Base-by-base conservation (phyloP, 2,329 filamentous ascomycete species). In the Alternaria conjuncta region DNA sequence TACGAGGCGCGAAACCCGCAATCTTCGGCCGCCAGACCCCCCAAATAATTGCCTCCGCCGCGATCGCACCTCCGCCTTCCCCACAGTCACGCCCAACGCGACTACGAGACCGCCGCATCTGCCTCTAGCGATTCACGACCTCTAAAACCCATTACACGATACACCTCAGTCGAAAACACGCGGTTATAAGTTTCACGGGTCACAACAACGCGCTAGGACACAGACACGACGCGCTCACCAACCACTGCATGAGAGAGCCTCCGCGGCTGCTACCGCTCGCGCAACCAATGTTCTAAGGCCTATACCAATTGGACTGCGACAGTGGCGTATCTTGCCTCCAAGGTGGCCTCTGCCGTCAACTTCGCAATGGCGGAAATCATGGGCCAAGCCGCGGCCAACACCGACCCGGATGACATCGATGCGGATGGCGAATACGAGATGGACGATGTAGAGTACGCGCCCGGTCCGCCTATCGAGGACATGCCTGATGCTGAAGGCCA, bases 311-410 rank as follows among this genome's bases (percentile, higher is more conserved):
- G 70, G 41, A 65, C 67, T 66, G 71, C 68, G 72, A 79, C 69
- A 67, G 71, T 78, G 78, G 78, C 75, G 66, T 78, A 72, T 71
- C 59, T 80, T 60, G 76, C 75, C 26, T 75, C 71, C 55, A 81
- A 74, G 63, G 71, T 82, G 78, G 80, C 78, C 71, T 78, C 76
- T 63, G 79, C 74, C 63, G 75, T 81, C 69, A 78, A 80, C 63
- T 77, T 79, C 71, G 80, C 79, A 54, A 82, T 81, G 80, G 78
- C 77, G 60, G 79, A 81, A 78, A 75, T 79, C 68, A 69, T 78
- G 72, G 78, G 76, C 70, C 75, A 79, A 59, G 64, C 70, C 63
- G 66, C 72, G 47, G 68, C 67, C 74, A 77, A 72, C 70, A 66
- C 66, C 60, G 72, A 79, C 50, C 65, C 65, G 32, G 78, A 79